Conservation (phyloP, 2,329 filamentous ascomycete genomes). For the Monosporascus cannonballus region DNA sequence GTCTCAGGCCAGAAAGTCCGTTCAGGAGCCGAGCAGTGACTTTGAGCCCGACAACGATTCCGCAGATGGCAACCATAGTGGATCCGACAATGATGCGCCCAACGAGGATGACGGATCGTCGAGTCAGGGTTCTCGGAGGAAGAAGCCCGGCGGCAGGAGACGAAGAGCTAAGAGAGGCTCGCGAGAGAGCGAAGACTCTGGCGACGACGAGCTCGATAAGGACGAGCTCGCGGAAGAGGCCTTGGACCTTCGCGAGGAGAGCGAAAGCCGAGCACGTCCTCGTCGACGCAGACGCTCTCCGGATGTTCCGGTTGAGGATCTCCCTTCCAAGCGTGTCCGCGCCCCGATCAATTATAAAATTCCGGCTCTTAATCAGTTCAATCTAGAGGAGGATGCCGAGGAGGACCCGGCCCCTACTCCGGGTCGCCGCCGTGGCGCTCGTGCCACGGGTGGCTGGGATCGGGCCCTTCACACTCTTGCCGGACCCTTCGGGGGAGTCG, state of each 20-base stretch:
- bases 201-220: constrained; percentile 52
- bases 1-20: constrained; percentile 38
- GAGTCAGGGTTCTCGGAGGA: constrained; percentile 44
- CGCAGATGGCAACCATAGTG: constrained; percentile 45
- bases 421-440: constrained; percentile 59
- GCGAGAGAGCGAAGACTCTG: constrained; percentile 45
- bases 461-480: constrained; percentile 82
- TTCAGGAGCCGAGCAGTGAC: constrained; percentile 52
- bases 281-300: constrained; percentile 47
- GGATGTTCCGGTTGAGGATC: constrained; percentile 54
- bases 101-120: constrained; percentile 36
- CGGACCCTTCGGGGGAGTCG: constrained; percentile 86
- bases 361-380: constrained; percentile 64
- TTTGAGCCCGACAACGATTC: constrained; percentile 57
- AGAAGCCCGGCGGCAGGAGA: constrained; percentile 32
- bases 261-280: constrained; percentile 29
- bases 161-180: constrained; percentile 40
- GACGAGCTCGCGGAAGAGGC: constrained; percentile 63
- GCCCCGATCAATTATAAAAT: constrained; percentile 83
- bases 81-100: constrained; percentile 20
- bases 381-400: constrained; percentile 71
- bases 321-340: constrained; percentile 45
- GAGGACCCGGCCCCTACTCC: constrained; percentile 63
- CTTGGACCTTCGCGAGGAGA: constrained; percentile 52
- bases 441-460: constrained; percentile 59